These are phyloP conservation scores for Pyricularia sp. DNA, from an alignment of 2,329 filamentous ascomycete species.

Conservation along the genomic window DNA sequence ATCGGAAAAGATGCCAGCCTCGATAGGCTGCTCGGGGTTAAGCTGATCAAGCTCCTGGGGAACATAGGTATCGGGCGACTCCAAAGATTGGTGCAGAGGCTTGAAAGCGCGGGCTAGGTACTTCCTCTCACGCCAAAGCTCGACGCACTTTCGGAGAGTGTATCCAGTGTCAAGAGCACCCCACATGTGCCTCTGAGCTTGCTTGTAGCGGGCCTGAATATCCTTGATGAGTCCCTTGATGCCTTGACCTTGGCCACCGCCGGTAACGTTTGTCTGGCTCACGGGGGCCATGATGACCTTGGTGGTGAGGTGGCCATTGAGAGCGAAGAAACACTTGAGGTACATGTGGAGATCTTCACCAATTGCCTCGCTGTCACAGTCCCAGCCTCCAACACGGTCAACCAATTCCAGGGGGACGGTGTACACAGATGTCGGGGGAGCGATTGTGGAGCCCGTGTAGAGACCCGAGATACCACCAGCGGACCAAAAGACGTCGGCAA, in stretches of 20 bases:
- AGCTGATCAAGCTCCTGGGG: slow-evolving; percentile 30
- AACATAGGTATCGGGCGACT: slow-evolving; percentile 36
- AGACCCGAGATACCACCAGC: slow-evolving; percentile 62
- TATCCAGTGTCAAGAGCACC: slow-evolving; percentile 62
- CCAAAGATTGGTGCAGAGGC: slow-evolving; percentile 43
- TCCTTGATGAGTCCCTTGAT: slow-evolving; percentile 45
- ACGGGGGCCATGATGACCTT: slow-evolving; percentile 58
- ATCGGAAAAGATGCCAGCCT: slow-evolving; percentile 46
- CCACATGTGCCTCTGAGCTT: slow-evolving; percentile 70
- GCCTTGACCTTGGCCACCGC: slow-evolving; percentile 43
- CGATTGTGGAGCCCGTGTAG: slow-evolving; percentile 52
- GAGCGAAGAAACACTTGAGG: slow-evolving; percentile 67
- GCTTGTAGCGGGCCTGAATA: slow-evolving; percentile 57
- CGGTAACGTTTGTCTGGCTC: slow-evolving; percentile 64
- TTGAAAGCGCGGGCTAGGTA: slow-evolving; percentile 44
- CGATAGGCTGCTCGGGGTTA: slow-evolving; percentile 28
- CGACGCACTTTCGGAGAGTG: slow-evolving; percentile 47
- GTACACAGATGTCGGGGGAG: slow-evolving; percentile 66
- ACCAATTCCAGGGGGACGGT: slow-evolving; percentile 58
- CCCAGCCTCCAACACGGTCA: slow-evolving; percentile 64
- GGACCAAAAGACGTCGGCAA: slow-evolving; percentile 64
- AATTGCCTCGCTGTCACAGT: slow-evolving; percentile 60
- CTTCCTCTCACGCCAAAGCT: slow-evolving; percentile 48
- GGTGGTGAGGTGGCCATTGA: slow-evolving; percentile 59
- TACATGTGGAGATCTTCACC: slow-evolving; percentile 73